phyloP scores from a whole-genome alignment of 768 basidiomycete species.

The Collybiopsis confluens region DNA sequence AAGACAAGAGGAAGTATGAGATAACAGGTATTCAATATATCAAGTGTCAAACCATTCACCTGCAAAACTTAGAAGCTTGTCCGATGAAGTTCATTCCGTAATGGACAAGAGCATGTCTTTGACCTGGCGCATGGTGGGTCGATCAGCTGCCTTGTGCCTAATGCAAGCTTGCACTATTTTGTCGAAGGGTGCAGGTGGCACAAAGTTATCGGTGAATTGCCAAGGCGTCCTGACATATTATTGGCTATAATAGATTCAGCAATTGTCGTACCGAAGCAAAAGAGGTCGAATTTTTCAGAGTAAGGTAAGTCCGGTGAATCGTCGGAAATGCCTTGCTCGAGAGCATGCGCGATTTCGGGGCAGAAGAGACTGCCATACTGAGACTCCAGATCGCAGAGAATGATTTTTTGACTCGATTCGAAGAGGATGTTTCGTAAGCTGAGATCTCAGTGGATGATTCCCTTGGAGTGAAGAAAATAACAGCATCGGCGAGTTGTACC shows the following conservation, averaged over 20 bases:
- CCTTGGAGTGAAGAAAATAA: constrained; percentile 5
- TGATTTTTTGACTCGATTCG: background rate
- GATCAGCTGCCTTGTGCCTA: background rate
- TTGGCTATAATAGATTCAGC: constrained; percentile 10
- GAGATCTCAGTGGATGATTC: constrained; percentile 9
- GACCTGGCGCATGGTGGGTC: constrained; percentile 9
- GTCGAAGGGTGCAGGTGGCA: constrained; percentile 12
- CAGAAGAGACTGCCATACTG: constrained; percentile 5
- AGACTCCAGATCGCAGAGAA: constrained; percentile 11
- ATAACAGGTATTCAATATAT: no score
- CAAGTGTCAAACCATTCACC: no score
- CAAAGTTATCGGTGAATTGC: constrained; percentile 7
- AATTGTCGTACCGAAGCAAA: constrained; percentile 9
- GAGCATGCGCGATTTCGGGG: constrained; percentile 9
- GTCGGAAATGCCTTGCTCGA: background rate
- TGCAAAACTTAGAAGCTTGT: no score
- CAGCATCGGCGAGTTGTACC: constrained; percentile 5
- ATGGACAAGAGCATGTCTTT: constrained; percentile 11
- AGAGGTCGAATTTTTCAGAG: constrained; percentile 13
- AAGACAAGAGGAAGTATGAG: no score
- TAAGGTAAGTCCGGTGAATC: constrained; percentile 5
- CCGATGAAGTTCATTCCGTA: no score
- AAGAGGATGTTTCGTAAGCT: constrained; percentile 6
- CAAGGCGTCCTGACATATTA: background rate
- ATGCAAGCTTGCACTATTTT: constrained; percentile 6